A percentile compares a stretch with the other conserved stretches of the same genome.
Evolutionary conservation across 495 filamentous ascomycete genomes (phyloP).

Genomic region (Neurospora sp.): DNA sequence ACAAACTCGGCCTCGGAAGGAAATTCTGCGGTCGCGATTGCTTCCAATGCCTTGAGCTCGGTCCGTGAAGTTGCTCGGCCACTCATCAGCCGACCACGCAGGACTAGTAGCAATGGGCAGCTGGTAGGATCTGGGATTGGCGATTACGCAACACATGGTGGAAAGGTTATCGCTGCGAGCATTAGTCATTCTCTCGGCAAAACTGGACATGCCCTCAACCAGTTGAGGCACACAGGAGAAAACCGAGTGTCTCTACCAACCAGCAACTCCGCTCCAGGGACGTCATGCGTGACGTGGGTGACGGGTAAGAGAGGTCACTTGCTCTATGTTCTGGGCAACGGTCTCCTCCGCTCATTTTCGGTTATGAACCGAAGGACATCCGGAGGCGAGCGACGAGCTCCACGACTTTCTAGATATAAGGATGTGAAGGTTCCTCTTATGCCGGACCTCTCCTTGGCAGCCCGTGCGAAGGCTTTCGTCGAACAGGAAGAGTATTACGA

Average conservation of each 20-base stretch:
- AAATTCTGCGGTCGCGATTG: conserved; percentile 41
- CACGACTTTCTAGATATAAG: conserved; percentile 42
- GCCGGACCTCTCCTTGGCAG: conserved; percentile 37
- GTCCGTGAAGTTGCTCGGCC: conserved; percentile 48
- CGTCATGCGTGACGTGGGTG: conserved; percentile 49
- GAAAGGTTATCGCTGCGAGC: conserved; percentile 71
- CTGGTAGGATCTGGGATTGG: conserved; percentile 49
- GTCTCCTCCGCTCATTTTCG: conserved; percentile 57
- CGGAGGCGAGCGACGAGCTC: conserved; percentile 27
- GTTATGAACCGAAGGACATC: conserved; percentile 40
- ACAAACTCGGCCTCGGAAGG: conserved; percentile 28
- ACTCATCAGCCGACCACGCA: conserved; percentile 38
- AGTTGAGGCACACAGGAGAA: conserved; percentile 72
- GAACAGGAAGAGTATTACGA: conserved; percentile 41
- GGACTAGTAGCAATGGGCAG: conserved; percentile 35
- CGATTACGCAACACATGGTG: conserved; percentile 59
- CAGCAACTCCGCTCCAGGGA: conserved; percentile 30
- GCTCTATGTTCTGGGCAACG: conserved; percentile 48
- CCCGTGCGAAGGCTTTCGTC: conserved; percentile 33
- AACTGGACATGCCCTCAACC: conserved; percentile 66
- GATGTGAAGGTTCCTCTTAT: conserved; percentile 57
- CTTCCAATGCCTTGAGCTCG: conserved; percentile 54
- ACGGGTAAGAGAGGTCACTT: conserved; percentile 41
- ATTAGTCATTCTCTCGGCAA: conserved; percentile 77
- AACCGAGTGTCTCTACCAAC: conserved; percentile 69